Conservation (phyloP, 169 alveolate genomes). For the Plasmodium reichenowi region DNA sequence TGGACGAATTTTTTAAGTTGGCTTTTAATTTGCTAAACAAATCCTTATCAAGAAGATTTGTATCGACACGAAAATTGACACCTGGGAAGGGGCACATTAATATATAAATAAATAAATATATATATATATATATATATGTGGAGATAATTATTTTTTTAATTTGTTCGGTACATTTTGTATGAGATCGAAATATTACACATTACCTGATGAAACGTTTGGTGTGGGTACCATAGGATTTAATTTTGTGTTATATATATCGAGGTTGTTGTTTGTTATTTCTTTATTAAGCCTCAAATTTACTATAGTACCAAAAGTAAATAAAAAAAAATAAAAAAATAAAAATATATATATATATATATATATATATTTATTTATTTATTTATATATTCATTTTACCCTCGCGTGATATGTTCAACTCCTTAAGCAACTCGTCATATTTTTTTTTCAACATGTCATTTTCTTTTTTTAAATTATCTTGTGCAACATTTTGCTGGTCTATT, state of each 20-base stretch:
- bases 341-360: not conserved
- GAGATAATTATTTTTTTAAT: too few species aligned
- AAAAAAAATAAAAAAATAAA: not conserved
- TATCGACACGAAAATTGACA: conserved; percentile 46
- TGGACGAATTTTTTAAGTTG: conserved; percentile 36
- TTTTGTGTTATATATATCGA: conserved; percentile 38
- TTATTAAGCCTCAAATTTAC: conserved; percentile 61
- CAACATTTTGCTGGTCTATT: conserved; percentile 12
- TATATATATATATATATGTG: too few species aligned
- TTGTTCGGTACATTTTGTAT: not conserved
- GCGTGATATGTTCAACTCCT: conserved; percentile 72
- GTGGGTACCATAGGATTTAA: conserved; percentile 30
- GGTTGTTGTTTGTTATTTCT: conserved; percentile 51
- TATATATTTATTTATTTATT: not conserved
- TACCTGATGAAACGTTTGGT: conserved; percentile 52
- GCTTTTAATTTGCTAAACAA: conserved; percentile 65
- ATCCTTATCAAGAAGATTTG: conserved; percentile 50
- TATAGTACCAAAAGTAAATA: not conserved
- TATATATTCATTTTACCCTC: conserved; percentile 21
- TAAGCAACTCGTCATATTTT: conserved; percentile 44
- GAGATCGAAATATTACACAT: not conserved
- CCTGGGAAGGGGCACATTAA: conserved; percentile 1
- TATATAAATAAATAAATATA: not conserved
- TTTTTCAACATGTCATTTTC: conserved; percentile 27
- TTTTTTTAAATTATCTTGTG: conserved; percentile 18